These are phyloP conservation scores for Candida maesae DNA, from an alignment of 805 yeast genomes.

Conservation along the genomic window DNA sequence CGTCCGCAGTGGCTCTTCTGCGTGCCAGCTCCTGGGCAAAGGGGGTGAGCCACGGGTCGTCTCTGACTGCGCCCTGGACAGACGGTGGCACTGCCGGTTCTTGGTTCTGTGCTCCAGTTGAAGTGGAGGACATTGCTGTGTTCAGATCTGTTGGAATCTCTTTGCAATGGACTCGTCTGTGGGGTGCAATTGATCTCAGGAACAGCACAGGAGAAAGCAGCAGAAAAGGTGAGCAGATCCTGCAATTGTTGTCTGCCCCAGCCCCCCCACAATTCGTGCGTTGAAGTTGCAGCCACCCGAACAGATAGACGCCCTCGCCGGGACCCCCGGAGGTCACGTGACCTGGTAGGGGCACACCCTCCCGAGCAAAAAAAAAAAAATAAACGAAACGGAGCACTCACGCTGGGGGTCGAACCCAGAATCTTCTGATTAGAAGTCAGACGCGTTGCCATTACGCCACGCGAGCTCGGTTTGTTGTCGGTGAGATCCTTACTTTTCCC, in stretches of 20 bases:
- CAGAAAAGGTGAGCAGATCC: no score
- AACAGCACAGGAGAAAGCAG: no score
- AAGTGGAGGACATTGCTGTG: no score
- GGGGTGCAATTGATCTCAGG: no score
- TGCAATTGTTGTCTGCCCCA: no score
- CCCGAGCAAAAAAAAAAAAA: constrained; percentile 4
- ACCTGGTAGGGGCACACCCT: constrained; percentile 5
- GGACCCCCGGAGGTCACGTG: not conserved
- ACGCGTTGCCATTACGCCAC: constrained; percentile 57
- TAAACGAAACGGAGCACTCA: constrained; percentile 36
- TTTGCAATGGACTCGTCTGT: no score
- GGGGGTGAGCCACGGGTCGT: constrained; percentile 89
- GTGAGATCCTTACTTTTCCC: no score
- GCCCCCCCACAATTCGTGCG: no score
- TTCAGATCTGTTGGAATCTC: no score
- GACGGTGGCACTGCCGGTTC: constrained; percentile 11
- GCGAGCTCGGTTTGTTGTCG: constrained; percentile 34
- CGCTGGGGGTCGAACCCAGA: constrained; percentile 56
- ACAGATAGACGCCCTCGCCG: no score
- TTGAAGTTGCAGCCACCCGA: no score
- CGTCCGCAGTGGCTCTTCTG: constrained; percentile 61
- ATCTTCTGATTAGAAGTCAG: constrained; percentile 53
- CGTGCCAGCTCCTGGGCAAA: constrained; percentile 61
- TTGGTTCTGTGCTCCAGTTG: no score
- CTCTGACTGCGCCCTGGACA: constrained; percentile 50